Conservation (phyloP, 2,329 filamentous ascomycete genomes). For the Calonectria ilicicola region DNA sequence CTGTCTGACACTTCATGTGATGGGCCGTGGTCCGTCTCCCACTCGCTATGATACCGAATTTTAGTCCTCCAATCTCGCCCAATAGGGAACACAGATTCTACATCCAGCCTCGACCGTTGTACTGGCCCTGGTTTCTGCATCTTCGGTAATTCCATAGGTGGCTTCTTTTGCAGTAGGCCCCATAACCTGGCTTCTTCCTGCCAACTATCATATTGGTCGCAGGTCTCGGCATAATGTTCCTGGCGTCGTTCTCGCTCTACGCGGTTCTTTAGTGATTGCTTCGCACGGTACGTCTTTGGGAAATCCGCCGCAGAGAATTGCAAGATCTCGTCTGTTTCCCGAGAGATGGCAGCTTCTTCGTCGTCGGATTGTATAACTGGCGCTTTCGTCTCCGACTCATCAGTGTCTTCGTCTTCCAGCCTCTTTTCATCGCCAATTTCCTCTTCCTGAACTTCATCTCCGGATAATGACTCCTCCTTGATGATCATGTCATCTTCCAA, state of each 20-base stretch:
- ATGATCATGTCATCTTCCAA: not conserved
- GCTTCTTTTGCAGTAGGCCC: conserved; percentile 55
- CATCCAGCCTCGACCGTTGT: conserved; percentile 44
- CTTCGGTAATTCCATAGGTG: conserved; percentile 50
- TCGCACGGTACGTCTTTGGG: conserved; percentile 51
- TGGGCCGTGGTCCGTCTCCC: conserved; percentile 49
- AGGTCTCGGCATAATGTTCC: conserved; percentile 57
- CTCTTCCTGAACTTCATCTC: not conserved
- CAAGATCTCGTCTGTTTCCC: conserved; percentile 58
- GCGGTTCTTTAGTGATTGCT: conserved; percentile 50
- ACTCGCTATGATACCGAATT: conserved; percentile 53
- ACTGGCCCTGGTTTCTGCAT: conserved; percentile 43
- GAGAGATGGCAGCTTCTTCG: conserved; percentile 46
- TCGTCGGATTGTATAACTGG: conserved; percentile 29
- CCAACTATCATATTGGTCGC: conserved; percentile 54
- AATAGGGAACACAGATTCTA: conserved; percentile 52
- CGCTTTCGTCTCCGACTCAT: conserved; percentile 33
- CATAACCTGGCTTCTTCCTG: conserved; percentile 60
- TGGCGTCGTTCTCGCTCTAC: conserved; percentile 56
- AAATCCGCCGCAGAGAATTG: conserved; percentile 55
- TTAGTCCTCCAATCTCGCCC: conserved; percentile 54
- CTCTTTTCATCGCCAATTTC: not conserved
- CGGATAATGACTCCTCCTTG: not conserved
- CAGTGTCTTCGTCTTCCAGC: conserved; percentile 25
- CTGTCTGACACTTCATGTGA: not conserved